These are phyloP conservation scores for Beauveria pseudobassiana DNA, from an alignment of 2,329 filamentous ascomycete species.

Conservation along the genomic window DNA sequence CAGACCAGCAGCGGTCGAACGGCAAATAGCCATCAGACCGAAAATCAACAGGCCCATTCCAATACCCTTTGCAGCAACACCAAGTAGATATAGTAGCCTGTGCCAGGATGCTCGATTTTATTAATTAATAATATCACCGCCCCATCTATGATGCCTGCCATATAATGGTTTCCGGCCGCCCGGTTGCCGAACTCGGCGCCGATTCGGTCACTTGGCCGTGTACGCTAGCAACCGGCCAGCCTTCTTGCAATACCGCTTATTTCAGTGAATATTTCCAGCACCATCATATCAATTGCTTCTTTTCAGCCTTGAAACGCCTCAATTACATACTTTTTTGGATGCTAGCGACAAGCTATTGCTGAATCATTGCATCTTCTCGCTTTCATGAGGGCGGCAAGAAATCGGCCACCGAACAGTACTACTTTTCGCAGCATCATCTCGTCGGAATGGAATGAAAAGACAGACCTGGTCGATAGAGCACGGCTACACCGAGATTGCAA, in stretches of 20 bases:
- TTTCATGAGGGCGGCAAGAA: background rate
- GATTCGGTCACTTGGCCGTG: conserved; percentile 11
- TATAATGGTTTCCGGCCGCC: background rate
- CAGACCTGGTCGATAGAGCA: no score
- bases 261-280: conserved; percentile 8
- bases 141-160: background rate
- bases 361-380: background rate
- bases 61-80: no score
- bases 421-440: no score
- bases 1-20: no score
- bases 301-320: background rate
- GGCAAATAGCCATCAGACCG: no score
- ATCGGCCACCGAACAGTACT: no score
- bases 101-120: background rate
- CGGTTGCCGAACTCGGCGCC: conserved; percentile 20
- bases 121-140: background rate
- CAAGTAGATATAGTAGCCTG: no score
- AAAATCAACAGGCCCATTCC: no score
- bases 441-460: no score
- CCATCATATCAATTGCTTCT: background rate
- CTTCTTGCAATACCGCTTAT: conserved; percentile 7
- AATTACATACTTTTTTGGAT: background rate
- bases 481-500: no score
- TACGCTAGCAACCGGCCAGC: conserved; percentile 1
- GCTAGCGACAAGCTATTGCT: background rate